Evolutionary conservation across 768 basidiomycete species (phyloP), one percentile per base, ranked within the genome.

Genomic region (Chalciporus sphaerocephalus): DNA sequence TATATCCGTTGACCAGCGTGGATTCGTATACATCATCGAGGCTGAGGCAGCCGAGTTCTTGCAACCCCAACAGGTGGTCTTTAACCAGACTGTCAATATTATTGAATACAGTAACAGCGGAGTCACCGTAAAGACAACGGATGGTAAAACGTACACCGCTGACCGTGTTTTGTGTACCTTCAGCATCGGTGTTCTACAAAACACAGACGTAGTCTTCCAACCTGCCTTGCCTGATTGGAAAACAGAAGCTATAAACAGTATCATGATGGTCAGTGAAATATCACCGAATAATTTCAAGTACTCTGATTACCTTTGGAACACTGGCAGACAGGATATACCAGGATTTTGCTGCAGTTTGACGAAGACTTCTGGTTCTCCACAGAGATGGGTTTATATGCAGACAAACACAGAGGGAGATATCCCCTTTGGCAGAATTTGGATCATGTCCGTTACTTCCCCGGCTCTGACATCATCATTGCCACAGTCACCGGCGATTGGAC

Each of bases 381-480:
- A 0, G 58, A 77, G 65, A 54, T 67, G 65, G 80, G 70, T 8
- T 55, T 83, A 5, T 83, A 80, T 51, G 81, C 82, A 4, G 78
- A 79, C 45, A 59, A 62, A n/a, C 69, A 79, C 44, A 73, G 82
- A 18, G 83, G 83, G 5, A 69, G 72, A 25, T 85, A 83, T 61
- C 79, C 81, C 0, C 73, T 84, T 5, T 85, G 83, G 83, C 83
- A 85, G 55, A 78, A 72, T 54, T 57, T 84, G 38, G 83, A 85
- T 57, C 71, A 79, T 44, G 50, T 65, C 1, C 68, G 71, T 37
- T 85, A 82, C 59, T 70, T 84, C 43, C 80, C 78, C 15, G 81
- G 76, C 5, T 83, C 79, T 4, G 74, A 78, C 11, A 72, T 85
- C 1, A 32, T 64, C 20, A 51, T 57, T 28, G 61, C 53, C 20